phyloP scores from a whole-genome alignment of 2,329 filamentous ascomycete genomes.

The Diplodia sapinea region DNA sequence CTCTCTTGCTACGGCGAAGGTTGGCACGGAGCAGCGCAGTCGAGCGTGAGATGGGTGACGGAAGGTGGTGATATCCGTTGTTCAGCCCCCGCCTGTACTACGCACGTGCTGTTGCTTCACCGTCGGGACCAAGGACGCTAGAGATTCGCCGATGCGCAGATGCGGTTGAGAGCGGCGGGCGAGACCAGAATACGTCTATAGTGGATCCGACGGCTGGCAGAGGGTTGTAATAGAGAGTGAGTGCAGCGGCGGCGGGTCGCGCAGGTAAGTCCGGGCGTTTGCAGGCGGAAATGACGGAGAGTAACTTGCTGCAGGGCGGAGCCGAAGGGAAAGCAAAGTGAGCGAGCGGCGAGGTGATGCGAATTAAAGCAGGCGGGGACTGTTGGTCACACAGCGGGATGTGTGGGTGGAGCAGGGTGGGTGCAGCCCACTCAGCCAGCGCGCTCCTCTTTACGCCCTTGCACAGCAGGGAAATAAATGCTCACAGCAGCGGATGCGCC shows the following conservation, averaged over 20 bases:
- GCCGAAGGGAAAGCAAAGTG: slow-evolving; percentile 22
- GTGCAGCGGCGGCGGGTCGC: slow-evolving; percentile 3
- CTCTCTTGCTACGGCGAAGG: background rate
- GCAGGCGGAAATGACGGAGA: slow-evolving; percentile 12
- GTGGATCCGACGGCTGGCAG: background rate
- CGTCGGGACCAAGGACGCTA: background rate
- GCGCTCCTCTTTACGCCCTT: slow-evolving; percentile 14
- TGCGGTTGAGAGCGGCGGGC: background rate
- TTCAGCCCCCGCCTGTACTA: slow-evolving; percentile 9
- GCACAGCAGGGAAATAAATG: slow-evolving; percentile 15
- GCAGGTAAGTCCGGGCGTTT: slow-evolving; percentile 13
- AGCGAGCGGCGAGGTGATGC: slow-evolving; percentile 19
- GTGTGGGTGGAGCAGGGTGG: slow-evolving; percentile 12
- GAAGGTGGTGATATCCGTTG: slow-evolving; percentile 2
- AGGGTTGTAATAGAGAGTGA: background rate
- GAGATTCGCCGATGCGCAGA: background rate
- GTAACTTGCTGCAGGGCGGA: slow-evolving; percentile 15
- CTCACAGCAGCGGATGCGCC: slow-evolving; percentile 6
- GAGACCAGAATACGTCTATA: background rate
- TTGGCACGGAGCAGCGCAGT: background rate
- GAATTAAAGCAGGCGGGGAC: slow-evolving; percentile 29
- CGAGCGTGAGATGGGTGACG: background rate
- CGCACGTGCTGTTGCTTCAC: slow-evolving; percentile 9
- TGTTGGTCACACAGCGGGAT: slow-evolving; percentile 24
- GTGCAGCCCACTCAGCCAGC: slow-evolving; percentile 4